These are phyloP conservation scores for Metschnikowia orientalis DNA, from an alignment of 805 yeast genomes.

Conservation along the genomic window DNA sequence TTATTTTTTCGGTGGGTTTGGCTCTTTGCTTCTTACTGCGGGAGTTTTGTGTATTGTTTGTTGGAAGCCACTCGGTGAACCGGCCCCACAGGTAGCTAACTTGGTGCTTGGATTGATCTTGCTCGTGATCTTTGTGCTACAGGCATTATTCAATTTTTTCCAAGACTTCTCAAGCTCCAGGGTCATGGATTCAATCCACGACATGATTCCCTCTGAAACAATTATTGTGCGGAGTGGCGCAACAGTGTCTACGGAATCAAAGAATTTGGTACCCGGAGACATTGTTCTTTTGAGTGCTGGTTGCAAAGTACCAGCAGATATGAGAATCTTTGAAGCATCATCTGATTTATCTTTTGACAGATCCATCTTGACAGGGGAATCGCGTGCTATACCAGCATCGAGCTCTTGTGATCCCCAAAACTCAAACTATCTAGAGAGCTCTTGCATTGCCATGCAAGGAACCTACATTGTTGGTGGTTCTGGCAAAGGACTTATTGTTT, in stretches of 20 bases:
- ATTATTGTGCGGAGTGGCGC: slow-evolving; percentile 35
- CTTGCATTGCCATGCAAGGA: slow-evolving; percentile 45
- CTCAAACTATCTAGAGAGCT: slow-evolving; percentile 40
- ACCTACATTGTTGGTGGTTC: slow-evolving; percentile 41
- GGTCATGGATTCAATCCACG: slow-evolving; percentile 45
- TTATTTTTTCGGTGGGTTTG: slow-evolving; percentile 49
- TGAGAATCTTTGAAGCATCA: slow-evolving; percentile 36
- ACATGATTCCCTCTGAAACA: slow-evolving; percentile 39
- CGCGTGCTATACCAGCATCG: slow-evolving; percentile 35
- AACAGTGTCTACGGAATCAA: slow-evolving; percentile 24
- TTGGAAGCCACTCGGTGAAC: slow-evolving; percentile 48
- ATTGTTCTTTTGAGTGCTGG: slow-evolving; percentile 35
- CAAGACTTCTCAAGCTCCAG: slow-evolving; percentile 46
- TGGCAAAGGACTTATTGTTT: slow-evolving; percentile 41
- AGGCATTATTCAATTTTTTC: slow-evolving; percentile 42
- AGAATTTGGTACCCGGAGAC: slow-evolving; percentile 44
- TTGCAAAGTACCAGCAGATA: slow-evolving; percentile 45
- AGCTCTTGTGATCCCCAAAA: slow-evolving; percentile 22
- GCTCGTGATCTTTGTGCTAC: slow-evolving; percentile 36
- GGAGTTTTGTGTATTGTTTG: slow-evolving; percentile 40
- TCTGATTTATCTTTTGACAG: slow-evolving; percentile 42
- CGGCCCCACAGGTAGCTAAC: slow-evolving; percentile 40
- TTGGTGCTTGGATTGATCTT: slow-evolving; percentile 41
- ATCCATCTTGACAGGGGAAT: slow-evolving; percentile 48
- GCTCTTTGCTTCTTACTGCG: slow-evolving; percentile 37